Conservation (phyloP, 2,329 filamentous ascomycete species). For the Diaporthe citrichinensis region DNA sequence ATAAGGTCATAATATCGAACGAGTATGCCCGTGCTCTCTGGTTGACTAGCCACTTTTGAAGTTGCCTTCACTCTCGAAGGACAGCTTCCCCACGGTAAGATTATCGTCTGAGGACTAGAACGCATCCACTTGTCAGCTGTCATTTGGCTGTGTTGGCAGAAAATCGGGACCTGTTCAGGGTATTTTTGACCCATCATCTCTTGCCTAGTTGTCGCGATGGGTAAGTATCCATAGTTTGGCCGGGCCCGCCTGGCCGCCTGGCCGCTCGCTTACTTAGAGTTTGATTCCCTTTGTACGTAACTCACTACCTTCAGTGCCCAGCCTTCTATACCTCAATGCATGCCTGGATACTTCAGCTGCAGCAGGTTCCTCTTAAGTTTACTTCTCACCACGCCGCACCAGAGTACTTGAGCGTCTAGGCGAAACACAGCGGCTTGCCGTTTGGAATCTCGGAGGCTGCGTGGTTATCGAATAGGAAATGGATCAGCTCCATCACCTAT, state of each 20-base stretch:
- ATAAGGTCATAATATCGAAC: neutral
- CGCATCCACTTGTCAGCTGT: neutral
- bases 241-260: neutral
- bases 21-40: neutral
- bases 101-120: neutral
- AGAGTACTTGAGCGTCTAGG: neutral
- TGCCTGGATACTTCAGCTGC: neutral
- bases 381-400: neutral
- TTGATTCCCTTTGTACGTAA: neutral
- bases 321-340: neutral
- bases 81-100: neutral
- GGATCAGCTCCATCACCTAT: conserved; percentile 14
- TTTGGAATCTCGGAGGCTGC: conserved; percentile 24
- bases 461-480: conserved; percentile 19
- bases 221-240: neutral
- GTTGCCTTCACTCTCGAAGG: neutral
- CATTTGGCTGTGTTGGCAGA: neutral
- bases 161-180: neutral
- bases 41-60: neutral
- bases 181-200: neutral
- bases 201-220: neutral
- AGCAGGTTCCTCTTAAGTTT: neutral
- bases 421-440: conserved; percentile 16
- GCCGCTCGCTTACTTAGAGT: neutral
- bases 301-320: neutral